Evolutionary conservation across 2,329 filamentous ascomycete genomes (phyloP), one percentile per base, ranked within the genome.

Genomic region (Scolecobasidium constrictum): DNA sequence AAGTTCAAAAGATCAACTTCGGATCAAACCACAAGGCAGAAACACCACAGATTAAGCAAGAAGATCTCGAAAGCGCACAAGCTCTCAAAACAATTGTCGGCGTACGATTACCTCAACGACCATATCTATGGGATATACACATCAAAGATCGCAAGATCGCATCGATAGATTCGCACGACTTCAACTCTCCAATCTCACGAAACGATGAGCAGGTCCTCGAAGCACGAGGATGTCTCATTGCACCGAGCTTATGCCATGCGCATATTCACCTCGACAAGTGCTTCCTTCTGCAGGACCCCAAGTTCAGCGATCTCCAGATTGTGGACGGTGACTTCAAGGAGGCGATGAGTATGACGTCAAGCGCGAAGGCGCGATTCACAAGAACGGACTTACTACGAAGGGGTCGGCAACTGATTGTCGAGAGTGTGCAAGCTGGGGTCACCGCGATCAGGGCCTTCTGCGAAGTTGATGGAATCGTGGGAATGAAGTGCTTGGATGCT

Each of bases 181-280:
- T 42, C n/a, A 34, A 35, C 12, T 17, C 26, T n/a, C 39, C 42
- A 13, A 38, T 38, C 5, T 31, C 21, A 13, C 21, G 17, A 20
- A 35, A 46, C 23, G 26, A 41, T 13, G 53, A 56, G 4, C 53
- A 61, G 20, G 54, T 60, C 4, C 56, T 76, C 39, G 50, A 69
- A 48, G 64, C 59, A 15, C 43, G 50, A 17, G 58, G 57, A 38
- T 55, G 63, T 19, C 57, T 76, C 1, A 50, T 75, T 9, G 59
- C 64, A 16, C 75, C 77, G 3, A 68, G 71, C 6, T 67, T 86
- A 3, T 83, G 79, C 49, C 82, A 86, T 53, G 79, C 81, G 5
- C 81, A 86, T 50, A 74, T 86, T 40, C 82, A 86, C 53, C 66
- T 86, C 20, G 82, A 86, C 58, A 81, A 81, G 53, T 69, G 74